phyloP scores from a whole-genome alignment of 202 grass and related monocot genomes.

The Schoenoplectus tabernaemontani region DNA sequence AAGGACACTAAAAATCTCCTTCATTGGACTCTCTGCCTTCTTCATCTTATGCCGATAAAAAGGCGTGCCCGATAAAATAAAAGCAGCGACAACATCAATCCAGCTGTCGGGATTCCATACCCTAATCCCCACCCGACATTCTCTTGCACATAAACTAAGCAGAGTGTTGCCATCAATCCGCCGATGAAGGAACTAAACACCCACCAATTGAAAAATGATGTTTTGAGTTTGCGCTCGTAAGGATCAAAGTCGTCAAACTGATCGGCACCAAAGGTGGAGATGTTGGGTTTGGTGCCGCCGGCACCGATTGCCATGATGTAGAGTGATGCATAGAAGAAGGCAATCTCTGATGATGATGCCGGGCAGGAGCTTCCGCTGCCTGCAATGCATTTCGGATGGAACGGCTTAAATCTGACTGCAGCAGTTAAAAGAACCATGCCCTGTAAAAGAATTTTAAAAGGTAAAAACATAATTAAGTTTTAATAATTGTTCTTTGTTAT shows the following conservation, averaged over 20 bases:
- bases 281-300: conserved; percentile 69
- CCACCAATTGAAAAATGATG: conserved; percentile 91
- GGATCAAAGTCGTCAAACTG: conserved; percentile 66
- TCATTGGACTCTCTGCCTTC: conserved; percentile 24
- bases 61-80: conserved; percentile 44
- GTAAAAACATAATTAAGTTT: neutral
- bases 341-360: conserved; percentile 28
- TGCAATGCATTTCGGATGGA: conserved; percentile 29
- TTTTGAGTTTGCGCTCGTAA: conserved; percentile 31
- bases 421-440: conserved; percentile 48
- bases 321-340: conserved; percentile 48
- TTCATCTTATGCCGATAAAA: conserved; percentile 47
- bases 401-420: conserved; percentile 37
- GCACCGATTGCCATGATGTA: conserved; percentile 55
- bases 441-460: conserved; percentile 29
- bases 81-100: conserved; percentile 32
- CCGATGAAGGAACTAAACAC: conserved; percentile 59
- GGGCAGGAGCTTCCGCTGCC: neutral
- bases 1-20: conserved; percentile 26
- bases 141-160: conserved; percentile 62
- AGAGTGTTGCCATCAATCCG: conserved; percentile 36
- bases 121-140: conserved; percentile 57
- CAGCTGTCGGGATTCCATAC: conserved; percentile 41
- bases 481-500: no score
- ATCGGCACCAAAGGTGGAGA: conserved; percentile 73